Base-by-base conservation (phyloP, 1,284 basidiomycete genomes). In the Termitomyces sp. region DNA sequence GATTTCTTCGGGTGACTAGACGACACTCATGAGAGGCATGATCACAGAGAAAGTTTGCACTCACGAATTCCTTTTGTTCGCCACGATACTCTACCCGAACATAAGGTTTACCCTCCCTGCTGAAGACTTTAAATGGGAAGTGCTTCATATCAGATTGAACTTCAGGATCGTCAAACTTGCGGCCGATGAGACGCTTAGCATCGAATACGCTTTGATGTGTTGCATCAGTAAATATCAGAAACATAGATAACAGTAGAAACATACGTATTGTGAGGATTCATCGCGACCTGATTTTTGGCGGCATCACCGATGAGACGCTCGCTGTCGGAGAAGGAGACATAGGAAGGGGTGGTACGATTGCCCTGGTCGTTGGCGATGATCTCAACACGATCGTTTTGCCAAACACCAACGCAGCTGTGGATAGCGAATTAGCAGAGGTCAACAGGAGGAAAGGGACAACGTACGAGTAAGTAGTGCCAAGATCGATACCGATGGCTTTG, bases 361-460 rank as follows among this genome's bases (percentile, higher is more conserved):
- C 94, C 94, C 81, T 96, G 94, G 80, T 97, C 94, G 76, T 96
- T 94, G 77, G 92, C 90, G 71, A 94, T 94, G 78, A 96, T 96
- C 79, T 98, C 95, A 63, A 98, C 95, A 69, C 94, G 92, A 81
- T 98, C 94, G 66, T 97, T 94, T 79, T 94, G 91, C 94, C 94
- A 98, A 63, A 97, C 94, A 81, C 90, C 94, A 65, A 95, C 78
- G 64, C 78, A 80, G 33, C 77, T 79, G 52, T 2, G 2, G 41
- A 48, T 3, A 47, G 15, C 7, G 8, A 6, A 42, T 54, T 1
- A 53, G 43, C 50, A 62, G 47, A 62, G 59, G 49, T 55, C 26
- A 33, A 38, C 53, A 43, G 61, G 48, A 42, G 55, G 52, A 26
- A 47, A 17, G 3, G 26, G 49, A 41, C 53, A n/a, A 77, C 86